A percentile compares a stretch with the other conserved stretches of the same genome.
Conservation (phyloP, 2,329 filamentous ascomycete genomes). For the Cladosporium halotolerans region DNA sequence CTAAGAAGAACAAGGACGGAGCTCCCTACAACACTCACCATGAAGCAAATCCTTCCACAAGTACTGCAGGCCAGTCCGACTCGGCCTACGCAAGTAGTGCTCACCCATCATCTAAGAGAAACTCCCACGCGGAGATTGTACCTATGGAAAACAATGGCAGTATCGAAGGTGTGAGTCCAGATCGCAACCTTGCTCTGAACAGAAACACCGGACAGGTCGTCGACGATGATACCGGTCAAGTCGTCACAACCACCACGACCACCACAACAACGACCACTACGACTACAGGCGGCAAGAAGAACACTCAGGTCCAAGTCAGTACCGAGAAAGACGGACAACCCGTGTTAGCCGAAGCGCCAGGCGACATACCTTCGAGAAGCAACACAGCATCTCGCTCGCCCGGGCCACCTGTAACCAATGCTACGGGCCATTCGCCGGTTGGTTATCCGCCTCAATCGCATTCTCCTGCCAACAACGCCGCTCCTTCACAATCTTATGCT, state of each 20-base stretch:
- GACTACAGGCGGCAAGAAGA: slow-evolving; percentile 17
- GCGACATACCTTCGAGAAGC: slow-evolving; percentile 10
- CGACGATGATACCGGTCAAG: slow-evolving; percentile 27
- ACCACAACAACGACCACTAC: slow-evolving; percentile 29
- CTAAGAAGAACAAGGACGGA: slow-evolving; percentile 15
- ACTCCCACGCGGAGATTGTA: slow-evolving; percentile 16
- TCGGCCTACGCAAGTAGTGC: slow-evolving; percentile 24
- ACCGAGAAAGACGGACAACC: slow-evolving; percentile 11
- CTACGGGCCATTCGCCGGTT: background rate
- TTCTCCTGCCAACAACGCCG: background rate
- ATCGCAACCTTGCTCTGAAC: slow-evolving; percentile 24
- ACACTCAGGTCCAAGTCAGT: slow-evolving; percentile 16
- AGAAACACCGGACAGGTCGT: slow-evolving; percentile 24
- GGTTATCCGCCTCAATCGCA: background rate
- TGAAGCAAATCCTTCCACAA: slow-evolving; percentile 2
- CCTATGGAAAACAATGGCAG: slow-evolving; percentile 26
- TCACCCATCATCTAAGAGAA: slow-evolving; percentile 10
- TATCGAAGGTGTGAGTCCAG: slow-evolving; percentile 21
- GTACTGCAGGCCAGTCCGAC: slow-evolving; percentile 11
- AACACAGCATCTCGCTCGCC: slow-evolving; percentile 3
- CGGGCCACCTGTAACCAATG: background rate
- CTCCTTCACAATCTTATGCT: background rate
- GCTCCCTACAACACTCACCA: background rate
- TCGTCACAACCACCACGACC: slow-evolving; percentile 26
- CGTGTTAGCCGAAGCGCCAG: slow-evolving; percentile 13